These are phyloP conservation scores for Suhomyces coccinellae DNA, from an alignment of 1,139 yeast species.

Conservation along the genomic window DNA sequence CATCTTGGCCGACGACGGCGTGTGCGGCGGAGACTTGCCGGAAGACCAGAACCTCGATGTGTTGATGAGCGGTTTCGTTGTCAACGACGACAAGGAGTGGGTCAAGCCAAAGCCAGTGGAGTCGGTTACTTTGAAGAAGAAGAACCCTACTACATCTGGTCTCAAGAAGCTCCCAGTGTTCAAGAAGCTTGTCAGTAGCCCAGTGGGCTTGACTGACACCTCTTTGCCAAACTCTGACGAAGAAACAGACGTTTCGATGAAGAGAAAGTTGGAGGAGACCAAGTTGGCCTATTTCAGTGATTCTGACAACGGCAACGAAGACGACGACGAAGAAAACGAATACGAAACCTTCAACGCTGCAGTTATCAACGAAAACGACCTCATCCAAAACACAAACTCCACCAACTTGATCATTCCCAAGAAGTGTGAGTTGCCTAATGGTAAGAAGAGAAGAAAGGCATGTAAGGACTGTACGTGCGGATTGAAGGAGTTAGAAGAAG, in stretches of 20 bases:
- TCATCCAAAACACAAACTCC: conserved; percentile 29
- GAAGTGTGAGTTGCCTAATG: conserved; percentile 51
- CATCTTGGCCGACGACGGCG: conserved; percentile 49
- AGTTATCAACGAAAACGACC: conserved; percentile 44
- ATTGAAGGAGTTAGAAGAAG: conserved; percentile 74
- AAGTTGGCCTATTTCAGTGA: conserved; percentile 57
- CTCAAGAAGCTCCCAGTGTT: conserved; percentile 16
- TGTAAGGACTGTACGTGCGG: conserved; percentile 99
- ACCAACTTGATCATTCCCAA: conserved; percentile 46
- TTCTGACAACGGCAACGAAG: conserved; percentile 42
- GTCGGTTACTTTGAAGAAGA: conserved; percentile 30
- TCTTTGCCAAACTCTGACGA: conserved; percentile 40
- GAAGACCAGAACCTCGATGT: conserved; percentile 55
- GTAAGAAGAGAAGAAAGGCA: conserved; percentile 75
- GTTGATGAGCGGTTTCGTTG: conserved; percentile 63
- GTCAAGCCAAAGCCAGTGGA: conserved; percentile 42
- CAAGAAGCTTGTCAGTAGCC: conserved; percentile 15
- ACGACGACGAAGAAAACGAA: conserved; percentile 41
- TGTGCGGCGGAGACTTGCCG: conserved; percentile 54
- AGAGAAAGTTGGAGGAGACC: conserved; percentile 45
- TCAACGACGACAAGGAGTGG: conserved; percentile 42
- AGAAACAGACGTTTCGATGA: conserved; percentile 40
- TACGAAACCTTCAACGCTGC: conserved; percentile 32
- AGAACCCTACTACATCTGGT: conserved; percentile 13
- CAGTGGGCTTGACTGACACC: conserved; percentile 44